Evolutionary conservation across 2,329 filamentous ascomycete species (phyloP).

Genomic region (Calonectria pauciramosa): DNA sequence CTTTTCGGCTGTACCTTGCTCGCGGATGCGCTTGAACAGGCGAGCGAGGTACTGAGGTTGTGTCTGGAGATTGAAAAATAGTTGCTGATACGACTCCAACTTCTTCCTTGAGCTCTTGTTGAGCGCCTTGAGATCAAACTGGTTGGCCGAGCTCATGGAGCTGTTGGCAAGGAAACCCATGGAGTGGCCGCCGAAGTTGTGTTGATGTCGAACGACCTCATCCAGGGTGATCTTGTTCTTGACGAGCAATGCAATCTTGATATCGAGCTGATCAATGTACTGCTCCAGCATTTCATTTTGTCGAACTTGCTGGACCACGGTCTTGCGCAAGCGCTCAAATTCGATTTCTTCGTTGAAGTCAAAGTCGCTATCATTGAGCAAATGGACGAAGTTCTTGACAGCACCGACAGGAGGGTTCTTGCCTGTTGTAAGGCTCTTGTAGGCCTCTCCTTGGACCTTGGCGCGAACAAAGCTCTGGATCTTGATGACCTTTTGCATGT

Average conservation of each 20-base stretch:
- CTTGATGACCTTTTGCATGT: conserved; percentile 99
- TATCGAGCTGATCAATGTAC: conserved; percentile 98
- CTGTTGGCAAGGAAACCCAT: conserved; percentile 88
- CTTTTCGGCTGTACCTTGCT: conserved; percentile 88
- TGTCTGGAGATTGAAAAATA: conserved; percentile 97
- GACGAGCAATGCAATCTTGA: conserved; percentile 97
- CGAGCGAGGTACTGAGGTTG: conserved; percentile 95
- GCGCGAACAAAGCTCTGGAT: conserved; percentile 97
- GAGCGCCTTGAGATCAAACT: conserved; percentile 95
- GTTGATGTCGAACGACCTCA: conserved; percentile 96
- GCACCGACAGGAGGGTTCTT: conserved; percentile 98
- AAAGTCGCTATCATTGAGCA: conserved; percentile 98
- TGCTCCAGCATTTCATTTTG: conserved; percentile 98
- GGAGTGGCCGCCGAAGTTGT: conserved; percentile 92
- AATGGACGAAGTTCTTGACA: conserved; percentile 97
- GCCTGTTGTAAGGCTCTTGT: conserved; percentile 95
- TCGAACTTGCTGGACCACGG: conserved; percentile 95
- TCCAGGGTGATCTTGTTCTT: conserved; percentile 99
- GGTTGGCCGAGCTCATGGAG: conserved; percentile 89
- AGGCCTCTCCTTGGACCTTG: conserved; percentile 96
- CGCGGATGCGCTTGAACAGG: conserved; percentile 86
- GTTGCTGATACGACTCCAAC: conserved; percentile 95
- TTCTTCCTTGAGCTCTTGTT: conserved; percentile 98
- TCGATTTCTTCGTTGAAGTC: conserved; percentile 99
- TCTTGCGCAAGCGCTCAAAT: conserved; percentile 94